Conservation (phyloP, 345 rosid genomes). For the Euclidium syriacum region DNA sequence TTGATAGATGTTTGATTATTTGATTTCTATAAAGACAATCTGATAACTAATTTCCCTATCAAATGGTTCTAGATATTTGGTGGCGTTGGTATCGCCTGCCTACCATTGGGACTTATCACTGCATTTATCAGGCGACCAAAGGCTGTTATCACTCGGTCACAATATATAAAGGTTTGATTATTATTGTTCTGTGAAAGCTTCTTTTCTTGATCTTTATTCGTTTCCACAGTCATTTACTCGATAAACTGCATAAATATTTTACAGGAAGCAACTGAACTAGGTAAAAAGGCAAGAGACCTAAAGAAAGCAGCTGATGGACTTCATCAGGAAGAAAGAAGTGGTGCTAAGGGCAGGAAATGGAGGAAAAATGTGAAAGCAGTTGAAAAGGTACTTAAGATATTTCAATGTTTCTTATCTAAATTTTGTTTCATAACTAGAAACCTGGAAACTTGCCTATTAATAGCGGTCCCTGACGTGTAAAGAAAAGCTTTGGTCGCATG, state of each 20-base stretch:
- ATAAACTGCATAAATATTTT: constrained; percentile 6
- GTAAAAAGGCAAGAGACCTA: constrained; percentile 93
- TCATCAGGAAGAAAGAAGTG: constrained; percentile 95
- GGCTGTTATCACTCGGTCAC: constrained; percentile 98
- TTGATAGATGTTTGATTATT: background rate
- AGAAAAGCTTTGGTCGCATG: background rate
- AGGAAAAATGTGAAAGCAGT: constrained; percentile 92
- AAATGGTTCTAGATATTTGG: constrained; percentile 72
- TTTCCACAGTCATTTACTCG: background rate
- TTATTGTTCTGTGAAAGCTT: background rate
- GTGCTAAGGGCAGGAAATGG: constrained; percentile 94
- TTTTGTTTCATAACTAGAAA: background rate
- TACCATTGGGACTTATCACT: constrained; percentile 92
- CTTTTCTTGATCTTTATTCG: background rate
- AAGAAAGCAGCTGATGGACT: constrained; percentile 95
- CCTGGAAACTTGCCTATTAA: background rate
- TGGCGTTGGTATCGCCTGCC: constrained; percentile 95
- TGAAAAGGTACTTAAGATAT: constrained; percentile 61
- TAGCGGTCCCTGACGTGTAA: background rate
- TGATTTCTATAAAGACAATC: background rate
- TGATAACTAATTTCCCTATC: background rate
- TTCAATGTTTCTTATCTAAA: constrained; percentile 13
- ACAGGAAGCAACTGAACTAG: constrained; percentile 98
- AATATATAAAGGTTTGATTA: constrained; percentile 77
- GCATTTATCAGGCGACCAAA: constrained; percentile 94